Conservation (phyloP, 129 eudicot species). For the Chrysanthemum makinoi region DNA sequence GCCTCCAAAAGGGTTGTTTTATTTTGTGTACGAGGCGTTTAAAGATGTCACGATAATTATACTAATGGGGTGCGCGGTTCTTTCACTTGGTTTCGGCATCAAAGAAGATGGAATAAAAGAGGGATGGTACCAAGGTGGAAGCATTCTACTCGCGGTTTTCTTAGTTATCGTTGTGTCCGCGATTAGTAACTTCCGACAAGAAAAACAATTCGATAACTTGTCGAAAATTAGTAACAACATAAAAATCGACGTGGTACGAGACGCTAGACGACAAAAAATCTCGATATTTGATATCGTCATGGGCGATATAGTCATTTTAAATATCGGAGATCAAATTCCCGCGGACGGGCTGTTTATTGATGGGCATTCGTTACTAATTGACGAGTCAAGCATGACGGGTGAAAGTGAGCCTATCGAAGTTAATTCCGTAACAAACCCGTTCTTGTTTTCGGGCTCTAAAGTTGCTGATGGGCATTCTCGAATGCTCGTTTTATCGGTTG, state of each 20-base stretch:
- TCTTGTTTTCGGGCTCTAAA: constrained; percentile 74
- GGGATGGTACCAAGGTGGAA: constrained; percentile 92
- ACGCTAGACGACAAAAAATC: constrained; percentile 58
- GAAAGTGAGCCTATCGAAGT: constrained; percentile 76
- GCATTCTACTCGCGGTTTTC: constrained; percentile 77
- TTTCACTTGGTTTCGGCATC: constrained; percentile 72
- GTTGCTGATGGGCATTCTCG: constrained; percentile 71
- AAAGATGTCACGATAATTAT: constrained; percentile 69
- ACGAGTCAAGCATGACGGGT: constrained; percentile 88
- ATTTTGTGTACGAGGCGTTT: constrained; percentile 56
- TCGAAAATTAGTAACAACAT: constrained; percentile 70
- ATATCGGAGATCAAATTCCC: constrained; percentile 74
- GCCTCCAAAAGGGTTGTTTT: constrained; percentile 55
- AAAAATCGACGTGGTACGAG: constrained; percentile 53
- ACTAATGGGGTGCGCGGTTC: constrained; percentile 58
- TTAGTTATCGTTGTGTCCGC: constrained; percentile 68
- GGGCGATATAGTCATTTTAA: constrained; percentile 63
- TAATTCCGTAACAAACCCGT: constrained; percentile 43
- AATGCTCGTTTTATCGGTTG: constrained; percentile 73
- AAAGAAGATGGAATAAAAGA: constrained; percentile 54
- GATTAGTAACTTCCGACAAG: constrained; percentile 70
- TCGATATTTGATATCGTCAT: constrained; percentile 71
- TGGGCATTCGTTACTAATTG: constrained; percentile 71
- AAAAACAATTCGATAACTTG: constrained; percentile 66
- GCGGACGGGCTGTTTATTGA: constrained; percentile 77